These are phyloP conservation scores for Phaeophleospora eucalypticola DNA, from an alignment of 2,329 filamentous ascomycete genomes.

Conservation along the genomic window DNA sequence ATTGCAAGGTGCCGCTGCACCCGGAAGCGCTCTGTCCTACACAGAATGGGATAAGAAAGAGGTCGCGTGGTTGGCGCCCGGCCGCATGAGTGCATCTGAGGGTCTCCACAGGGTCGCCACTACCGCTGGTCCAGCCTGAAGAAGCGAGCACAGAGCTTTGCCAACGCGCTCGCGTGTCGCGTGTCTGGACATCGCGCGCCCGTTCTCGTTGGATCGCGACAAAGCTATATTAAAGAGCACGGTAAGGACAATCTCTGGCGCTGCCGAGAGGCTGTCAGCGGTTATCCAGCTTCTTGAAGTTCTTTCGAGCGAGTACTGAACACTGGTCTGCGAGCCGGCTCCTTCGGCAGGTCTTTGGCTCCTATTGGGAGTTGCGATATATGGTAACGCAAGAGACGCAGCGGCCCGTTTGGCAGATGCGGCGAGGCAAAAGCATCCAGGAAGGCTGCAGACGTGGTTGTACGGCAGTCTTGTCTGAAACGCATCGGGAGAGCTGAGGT, in stretches of 20 bases:
- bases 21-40: conserved; percentile 19
- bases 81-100: background rate
- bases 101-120: conserved; percentile 16
- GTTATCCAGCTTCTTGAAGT: background rate
- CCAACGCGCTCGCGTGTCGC: background rate
- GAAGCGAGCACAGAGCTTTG: background rate
- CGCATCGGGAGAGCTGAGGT: conserved; percentile 6
- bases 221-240: conserved; percentile 1
- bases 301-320: no score
- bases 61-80: background rate
- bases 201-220: background rate
- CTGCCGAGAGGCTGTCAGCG: background rate
- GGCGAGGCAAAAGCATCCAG: no score
- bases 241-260: background rate
- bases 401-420: conserved; percentile 10
- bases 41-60: background rate
- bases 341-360: background rate
- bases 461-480: conserved; percentile 13
- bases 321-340: no score
- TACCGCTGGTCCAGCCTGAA: conserved; percentile 1
- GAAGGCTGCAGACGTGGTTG: no score
- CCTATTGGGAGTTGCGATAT: background rate
- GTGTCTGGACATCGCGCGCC: conserved; percentile 2
- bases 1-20: conserved; percentile 6
- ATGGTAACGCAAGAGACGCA: conserved; percentile 13